Evolutionary conservation across 306 rosid genomes (phyloP), one percentile per base, ranked within the genome.

Genomic region (Sicyos edulis): DNA sequence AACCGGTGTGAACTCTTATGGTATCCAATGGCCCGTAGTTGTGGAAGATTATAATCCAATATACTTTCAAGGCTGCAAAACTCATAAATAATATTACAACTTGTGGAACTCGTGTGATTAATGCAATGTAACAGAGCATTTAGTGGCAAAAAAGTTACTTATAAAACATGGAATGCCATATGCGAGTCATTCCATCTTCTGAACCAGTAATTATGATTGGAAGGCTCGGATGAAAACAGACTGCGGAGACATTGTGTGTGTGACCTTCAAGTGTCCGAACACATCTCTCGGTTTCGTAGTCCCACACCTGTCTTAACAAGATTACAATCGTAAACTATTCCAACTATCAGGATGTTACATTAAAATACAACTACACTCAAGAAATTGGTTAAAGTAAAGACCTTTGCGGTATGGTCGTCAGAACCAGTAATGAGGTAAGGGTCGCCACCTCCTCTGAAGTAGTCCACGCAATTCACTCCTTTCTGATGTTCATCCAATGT

Each of bases 11-110:
- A 95, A 77, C 99, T 80, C 85, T 86, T 95, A 86, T 91, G 75
- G 87, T 95, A 95, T 82, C 99, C 99, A 82, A 95, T 79, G 20
- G 99, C 96, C 99, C 99, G 91, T 80, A 95, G 97, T 86, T 97
- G 88, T 83, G 91, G 97, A 62, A 95, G 96, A 66, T 96, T 95
- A 80, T 95, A 95, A 72, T 95, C 91, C 77, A 95, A 75, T 58
- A 97, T 95, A 82, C 87, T 95, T 84, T 95, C 99, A 75, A 95
- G 99, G 92, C 99, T 95, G 95, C 52, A 80, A 74, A 29, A 54
- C n/a, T 71, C 12, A 71, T 7, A 47, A 65, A 42, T 6, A 13
- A 67, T 49, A n/a, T n/a, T 47, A 67, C 20, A 47, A 67, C 56
- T 67, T 12, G 32, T 12, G 55, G 56, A 67, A 67, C 44, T 47